A percentile compares a stretch with the other conserved stretches of the same genome.
phyloP scores from a whole-genome alignment of 2,329 filamentous ascomycete genomes.

The Simplicillium sp. region DNA sequence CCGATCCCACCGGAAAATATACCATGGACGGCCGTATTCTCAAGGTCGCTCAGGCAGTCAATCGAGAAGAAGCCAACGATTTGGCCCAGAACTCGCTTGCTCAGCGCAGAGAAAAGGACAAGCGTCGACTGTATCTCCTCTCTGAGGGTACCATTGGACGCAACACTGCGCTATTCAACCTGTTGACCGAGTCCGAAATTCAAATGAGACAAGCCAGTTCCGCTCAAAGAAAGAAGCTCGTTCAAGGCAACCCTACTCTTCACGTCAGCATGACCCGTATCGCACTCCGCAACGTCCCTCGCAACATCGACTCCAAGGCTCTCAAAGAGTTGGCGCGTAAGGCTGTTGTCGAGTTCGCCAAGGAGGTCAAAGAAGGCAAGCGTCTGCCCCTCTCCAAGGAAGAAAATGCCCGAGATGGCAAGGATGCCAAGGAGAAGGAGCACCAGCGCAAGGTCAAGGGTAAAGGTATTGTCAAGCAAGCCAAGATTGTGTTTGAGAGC shows the following conservation, averaged over 20 bases:
- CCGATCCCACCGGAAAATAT: constrained; percentile 75
- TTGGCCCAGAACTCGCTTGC: constrained; percentile 62
- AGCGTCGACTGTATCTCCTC: constrained; percentile 79
- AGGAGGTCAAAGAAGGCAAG: constrained; percentile 70
- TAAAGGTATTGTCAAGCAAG: constrained; percentile 81
- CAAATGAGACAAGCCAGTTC: constrained; percentile 82
- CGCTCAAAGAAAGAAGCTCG: constrained; percentile 79
- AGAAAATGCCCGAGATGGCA: constrained; percentile 70
- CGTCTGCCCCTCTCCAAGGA: constrained; percentile 81
- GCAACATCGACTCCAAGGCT: constrained; percentile 73
- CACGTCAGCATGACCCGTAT: constrained; percentile 85
- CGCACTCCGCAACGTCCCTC: constrained; percentile 83
- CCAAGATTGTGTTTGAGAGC: constrained; percentile 91
- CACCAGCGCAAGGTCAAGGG: constrained; percentile 69
- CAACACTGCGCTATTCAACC: constrained; percentile 68
- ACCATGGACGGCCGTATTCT: constrained; percentile 85
- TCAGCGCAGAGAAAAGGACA: constrained; percentile 67
- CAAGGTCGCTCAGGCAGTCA: constrained; percentile 76
- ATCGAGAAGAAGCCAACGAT: constrained; percentile 67
- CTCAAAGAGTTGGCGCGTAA: constrained; percentile 85
- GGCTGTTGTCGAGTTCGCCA: constrained; percentile 90
- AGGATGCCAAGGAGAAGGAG: constrained; percentile 74
- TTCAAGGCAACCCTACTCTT: constrained; percentile 82
- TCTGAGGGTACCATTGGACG: constrained; percentile 73
- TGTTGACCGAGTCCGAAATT: constrained; percentile 69